These are phyloP conservation scores for Mediolabrus comicus DNA, from an alignment of 108 stramenopile species.

Conservation along the genomic window DNA sequence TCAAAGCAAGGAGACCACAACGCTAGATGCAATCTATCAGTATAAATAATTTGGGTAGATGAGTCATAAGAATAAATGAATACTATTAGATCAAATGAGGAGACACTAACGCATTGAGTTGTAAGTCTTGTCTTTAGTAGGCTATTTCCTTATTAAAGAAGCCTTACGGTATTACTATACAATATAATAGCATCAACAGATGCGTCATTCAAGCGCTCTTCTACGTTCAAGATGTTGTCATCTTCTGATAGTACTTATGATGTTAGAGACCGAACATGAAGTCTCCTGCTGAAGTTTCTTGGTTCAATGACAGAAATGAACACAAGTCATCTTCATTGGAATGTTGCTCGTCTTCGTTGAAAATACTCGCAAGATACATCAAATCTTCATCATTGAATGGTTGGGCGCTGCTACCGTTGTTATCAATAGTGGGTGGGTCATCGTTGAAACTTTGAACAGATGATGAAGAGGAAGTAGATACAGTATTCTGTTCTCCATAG, in stretches of 20 bases:
- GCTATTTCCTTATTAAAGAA: not conserved
- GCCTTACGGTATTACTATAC: too few species aligned
- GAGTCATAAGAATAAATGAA: not conserved
- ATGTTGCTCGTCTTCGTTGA: not conserved
- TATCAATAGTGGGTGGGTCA: not conserved
- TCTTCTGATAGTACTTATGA: not conserved
- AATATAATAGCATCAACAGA: too few species aligned
- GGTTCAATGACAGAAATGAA: not conserved
- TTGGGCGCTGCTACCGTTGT: not conserved
- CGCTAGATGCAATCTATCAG: not conserved
- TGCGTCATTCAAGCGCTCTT: not conserved
- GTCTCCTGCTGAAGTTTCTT: not conserved
- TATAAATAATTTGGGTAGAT: too few species aligned
- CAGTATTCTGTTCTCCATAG: not conserved
- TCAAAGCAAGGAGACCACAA: not conserved
- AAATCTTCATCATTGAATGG: not conserved
- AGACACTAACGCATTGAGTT: too few species aligned
- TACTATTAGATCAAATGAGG: not conserved
- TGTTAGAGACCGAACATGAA: conserved; percentile 31
- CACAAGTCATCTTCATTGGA: not conserved
- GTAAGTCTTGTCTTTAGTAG: too few species aligned
- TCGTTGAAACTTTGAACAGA: not conserved
- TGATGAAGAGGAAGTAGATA: not conserved
- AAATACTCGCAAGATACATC: conserved; percentile 4
- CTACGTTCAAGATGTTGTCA: not conserved